Base-by-base conservation (phyloP, 441 rosid genomes). In the Euphorbia corollata region DNA sequence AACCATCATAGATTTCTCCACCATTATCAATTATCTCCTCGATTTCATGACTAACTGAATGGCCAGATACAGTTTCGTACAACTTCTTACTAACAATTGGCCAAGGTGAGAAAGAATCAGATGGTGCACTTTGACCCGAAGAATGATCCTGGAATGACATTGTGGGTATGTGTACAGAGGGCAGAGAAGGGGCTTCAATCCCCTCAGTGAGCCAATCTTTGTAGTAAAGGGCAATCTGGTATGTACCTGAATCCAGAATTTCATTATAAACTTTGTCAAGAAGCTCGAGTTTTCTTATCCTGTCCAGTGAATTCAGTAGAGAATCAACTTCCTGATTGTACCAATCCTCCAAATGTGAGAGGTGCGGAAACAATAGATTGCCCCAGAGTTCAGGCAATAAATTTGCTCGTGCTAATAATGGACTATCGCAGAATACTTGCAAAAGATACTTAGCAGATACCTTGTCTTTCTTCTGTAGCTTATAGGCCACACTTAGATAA, bases 171-270 rank as follows among this genome's bases (percentile, higher is more conserved):
- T 30, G 70, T 67, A 87, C 71, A 0, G 79, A 74, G 71, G 92
- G 92, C 65, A 82, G 41, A 4, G 83, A 48, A 32, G 90, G 87
- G 73, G 73, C 78, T 74, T 83, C 88, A 51, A 80, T 45, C 8
- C 86, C 86, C 57, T 78, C 90, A 4, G 81, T 74, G 45, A 87
- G 85, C 92, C 92, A 85, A 59, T 82, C 85, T 83, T 74, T 83
- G 85, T 85, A 87, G 79, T 87, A 87, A 66, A 64, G 75, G 65
- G 90, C 86, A 67, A 85, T 73, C 65, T 82, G 86, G 54, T 61
- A 73, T 62, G 93, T 87, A 24, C 85, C 82, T 2, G 85, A 82
- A 76, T 87, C 86, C 71, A 87, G 68, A 67, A 71, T 78, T 74
- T 84, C 86, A 71, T 81, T 76, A 38, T 81, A 85, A 63, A 76